Evolutionary conservation across 2,329 filamentous ascomycete genomes (phyloP).

Genomic region (Didymellaceae sp.): DNA sequence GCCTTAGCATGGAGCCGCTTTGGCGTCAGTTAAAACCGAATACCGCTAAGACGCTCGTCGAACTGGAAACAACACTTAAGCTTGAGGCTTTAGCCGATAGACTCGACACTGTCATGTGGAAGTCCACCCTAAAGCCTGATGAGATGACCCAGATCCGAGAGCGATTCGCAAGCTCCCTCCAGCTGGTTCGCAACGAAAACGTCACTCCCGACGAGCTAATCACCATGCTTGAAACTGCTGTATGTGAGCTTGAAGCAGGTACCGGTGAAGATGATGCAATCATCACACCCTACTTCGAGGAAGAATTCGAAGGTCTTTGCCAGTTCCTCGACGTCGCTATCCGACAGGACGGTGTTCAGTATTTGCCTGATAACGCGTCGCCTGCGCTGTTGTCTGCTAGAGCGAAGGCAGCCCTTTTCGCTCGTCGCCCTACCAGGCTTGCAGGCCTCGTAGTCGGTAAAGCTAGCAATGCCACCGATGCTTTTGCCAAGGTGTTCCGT

Average conservation of each 20-base stretch:
- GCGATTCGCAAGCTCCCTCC: conserved; percentile 42
- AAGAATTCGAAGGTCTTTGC: conserved; percentile 48
- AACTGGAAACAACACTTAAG: conserved; percentile 49
- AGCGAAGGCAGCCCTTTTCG: conserved; percentile 42
- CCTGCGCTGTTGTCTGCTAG: conserved; percentile 25
- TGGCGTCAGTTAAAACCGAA: conserved; percentile 76
- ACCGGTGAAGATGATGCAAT: conserved; percentile 36
- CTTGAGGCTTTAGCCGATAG: conserved; percentile 55
- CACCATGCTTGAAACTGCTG: conserved; percentile 33
- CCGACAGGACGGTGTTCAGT: conserved; percentile 13
- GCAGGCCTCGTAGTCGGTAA: conserved; percentile 12
- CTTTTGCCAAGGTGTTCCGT: conserved; percentile 33
- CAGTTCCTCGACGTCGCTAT: conserved; percentile 44
- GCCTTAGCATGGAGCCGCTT: conserved; percentile 78
- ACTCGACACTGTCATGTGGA: conserved; percentile 53
- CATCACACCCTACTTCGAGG: conserved; percentile 44
- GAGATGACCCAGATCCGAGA: conserved; percentile 47
- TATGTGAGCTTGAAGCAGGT: conserved; percentile 39
- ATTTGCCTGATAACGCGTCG: conserved; percentile 16
- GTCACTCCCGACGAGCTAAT: conserved; percentile 41
- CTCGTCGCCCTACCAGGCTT: conserved; percentile 45
- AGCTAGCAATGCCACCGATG: conserved; percentile 19
- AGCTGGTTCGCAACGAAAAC: conserved; percentile 38
- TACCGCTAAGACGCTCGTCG: conserved; percentile 51
- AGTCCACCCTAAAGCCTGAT: conserved; percentile 36